Percentiles rank a stretch among this genome's conserved stretches.
phyloP scores from a whole-genome alignment of 2,329 filamentous ascomycete species.

The Fusarium pseudocircinatum region DNA sequence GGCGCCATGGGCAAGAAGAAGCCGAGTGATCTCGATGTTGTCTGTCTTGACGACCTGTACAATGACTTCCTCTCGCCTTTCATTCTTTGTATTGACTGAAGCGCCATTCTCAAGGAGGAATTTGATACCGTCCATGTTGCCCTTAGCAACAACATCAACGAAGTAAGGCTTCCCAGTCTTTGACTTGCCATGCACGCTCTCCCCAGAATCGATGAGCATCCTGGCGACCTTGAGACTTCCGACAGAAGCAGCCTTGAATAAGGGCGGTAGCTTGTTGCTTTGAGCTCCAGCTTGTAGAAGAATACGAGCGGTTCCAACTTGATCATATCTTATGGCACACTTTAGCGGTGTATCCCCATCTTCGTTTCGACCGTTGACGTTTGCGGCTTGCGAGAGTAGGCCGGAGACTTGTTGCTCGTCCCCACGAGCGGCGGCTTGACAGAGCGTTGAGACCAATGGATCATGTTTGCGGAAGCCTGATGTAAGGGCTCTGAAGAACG shows the following conservation, averaged over 20 bases:
- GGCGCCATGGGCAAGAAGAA: not conserved
- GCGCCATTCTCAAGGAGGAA: not conserved
- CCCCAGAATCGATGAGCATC: not conserved
- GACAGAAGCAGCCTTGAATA: not conserved
- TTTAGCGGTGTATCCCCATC: conserved; percentile 4
- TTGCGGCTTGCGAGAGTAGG: not conserved
- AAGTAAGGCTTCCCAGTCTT: not conserved
- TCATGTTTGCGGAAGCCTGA: conserved; percentile 2
- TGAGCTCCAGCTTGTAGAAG: conserved; percentile 1
- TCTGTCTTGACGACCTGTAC: not conserved
- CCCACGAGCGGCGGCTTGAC: not conserved
- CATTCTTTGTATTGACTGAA: not conserved
- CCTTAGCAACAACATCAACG: not conserved
- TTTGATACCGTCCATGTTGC: not conserved
- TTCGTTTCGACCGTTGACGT: conserved; percentile 3
- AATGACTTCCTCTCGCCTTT: not conserved
- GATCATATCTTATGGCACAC: not conserved
- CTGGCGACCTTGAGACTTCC: not conserved
- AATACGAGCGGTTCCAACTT: not conserved
- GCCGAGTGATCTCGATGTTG: not conserved
- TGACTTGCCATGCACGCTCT: not conserved
- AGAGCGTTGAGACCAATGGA: not conserved
- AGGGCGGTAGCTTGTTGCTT: not conserved
- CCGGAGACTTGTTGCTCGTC: not conserved
- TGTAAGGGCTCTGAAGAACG: not conserved